phyloP scores from a whole-genome alignment of 2,329 filamentous ascomycete species.

The Pseudogymnoascus sp. region DNA sequence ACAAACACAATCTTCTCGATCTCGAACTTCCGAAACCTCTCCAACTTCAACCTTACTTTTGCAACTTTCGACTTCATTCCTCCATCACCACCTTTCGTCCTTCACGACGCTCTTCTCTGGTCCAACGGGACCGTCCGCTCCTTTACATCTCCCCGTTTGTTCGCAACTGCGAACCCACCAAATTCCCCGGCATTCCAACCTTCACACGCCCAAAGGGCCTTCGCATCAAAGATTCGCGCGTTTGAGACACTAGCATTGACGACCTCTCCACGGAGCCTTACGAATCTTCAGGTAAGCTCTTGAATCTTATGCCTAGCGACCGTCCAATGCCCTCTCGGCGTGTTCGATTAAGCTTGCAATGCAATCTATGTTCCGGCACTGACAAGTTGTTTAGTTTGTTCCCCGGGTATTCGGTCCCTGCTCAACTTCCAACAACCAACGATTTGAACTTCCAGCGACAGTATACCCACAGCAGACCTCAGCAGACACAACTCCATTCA shows the following conservation, averaged over 20 bases:
- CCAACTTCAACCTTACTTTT: not conserved
- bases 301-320: not conserved
- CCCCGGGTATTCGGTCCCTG: slow-evolving; percentile 4
- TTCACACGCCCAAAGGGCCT: not conserved
- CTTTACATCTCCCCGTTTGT: slow-evolving; percentile 8
- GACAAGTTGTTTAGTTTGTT: slow-evolving; percentile 8
- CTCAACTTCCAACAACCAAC: slow-evolving; percentile 6
- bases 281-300: not conserved
- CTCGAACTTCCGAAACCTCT: slow-evolving; percentile 3
- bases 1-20: slow-evolving; percentile 7
- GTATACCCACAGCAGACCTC: not conserved
- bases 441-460: not conserved
- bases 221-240: slow-evolving; percentile 8
- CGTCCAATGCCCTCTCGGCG: not conserved
- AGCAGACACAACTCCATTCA: not conserved
- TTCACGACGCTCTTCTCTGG: slow-evolving; percentile 1
- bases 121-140: slow-evolving; percentile 10
- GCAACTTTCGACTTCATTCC: not conserved
- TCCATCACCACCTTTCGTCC: not conserved
- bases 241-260: slow-evolving; percentile 6
- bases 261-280: slow-evolving; percentile 1
- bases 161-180: not conserved
- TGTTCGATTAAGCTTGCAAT: not conserved
- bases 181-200: not conserved
- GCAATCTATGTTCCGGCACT: slow-evolving; percentile 8